Evolutionary conservation across 2,329 filamentous ascomycete genomes (phyloP), one percentile per base, ranked within the genome.

Genomic region (Capronia americana): DNA sequence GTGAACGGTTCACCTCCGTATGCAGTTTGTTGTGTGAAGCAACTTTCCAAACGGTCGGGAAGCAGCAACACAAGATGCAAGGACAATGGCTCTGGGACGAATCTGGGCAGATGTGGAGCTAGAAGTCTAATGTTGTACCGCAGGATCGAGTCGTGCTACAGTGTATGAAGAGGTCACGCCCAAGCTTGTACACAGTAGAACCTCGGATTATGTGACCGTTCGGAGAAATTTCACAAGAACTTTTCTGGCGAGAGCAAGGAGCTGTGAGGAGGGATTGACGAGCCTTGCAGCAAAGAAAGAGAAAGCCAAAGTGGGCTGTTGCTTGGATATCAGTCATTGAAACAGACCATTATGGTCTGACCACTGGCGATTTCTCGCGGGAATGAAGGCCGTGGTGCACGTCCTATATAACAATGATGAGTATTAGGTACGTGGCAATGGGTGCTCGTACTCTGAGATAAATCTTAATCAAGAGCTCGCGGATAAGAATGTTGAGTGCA

Each of bases 261-360:
- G n/a, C 41, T 50, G 38, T 46, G 11, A 12, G 14, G 17, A 23
- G 32, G 55, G 64, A 62, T 66, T 54, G 64, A 62, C 64, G 24
- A 55, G 64, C 64, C 64, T 62, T 62, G 64, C 64, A 62, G 61
- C 7, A 30, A 24, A 46, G 26, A 38, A 38, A 7, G 53, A 46
- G 28, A 11, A 46, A 28, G 24, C 30, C 24, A 23, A 24, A 48
- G 24, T 23, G 24, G 23, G 6, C n/a, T 44, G 7, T 53, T 53
- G 48, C 20, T 24, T 10, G 48, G 48, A 23, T 26, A 8, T n/a
- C 20, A 17, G 17, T 14, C 38, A 41, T 17, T n/a, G 12, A n/a
- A 7, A 6, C 38, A 41, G 38, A 17, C 38, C 14, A 14, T n/a
- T 14, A 17, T 14, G 12, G 17, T 5, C n/a, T n/a, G n/a, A n/a